These are phyloP conservation scores for Neurospora africana DNA, from an alignment of 495 filamentous ascomycete species.

Conservation along the genomic window DNA sequence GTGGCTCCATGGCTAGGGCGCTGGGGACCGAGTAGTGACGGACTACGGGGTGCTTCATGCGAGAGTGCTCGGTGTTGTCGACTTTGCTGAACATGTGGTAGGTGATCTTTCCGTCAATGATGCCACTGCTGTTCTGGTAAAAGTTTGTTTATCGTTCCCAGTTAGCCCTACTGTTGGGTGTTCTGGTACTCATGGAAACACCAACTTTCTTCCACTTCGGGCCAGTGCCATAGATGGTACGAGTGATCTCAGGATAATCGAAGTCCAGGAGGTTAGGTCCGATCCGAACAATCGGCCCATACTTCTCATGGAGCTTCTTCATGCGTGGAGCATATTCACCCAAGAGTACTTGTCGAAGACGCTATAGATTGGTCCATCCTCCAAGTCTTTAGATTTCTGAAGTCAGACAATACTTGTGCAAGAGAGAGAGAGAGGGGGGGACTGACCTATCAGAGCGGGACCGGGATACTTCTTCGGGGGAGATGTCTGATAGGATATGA, in stretches of 20 bases:
- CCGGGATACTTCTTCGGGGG: conserved; percentile 23
- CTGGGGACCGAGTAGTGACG: conserved; percentile 26
- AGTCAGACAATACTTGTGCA: neutral
- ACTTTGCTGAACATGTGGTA: conserved; percentile 28
- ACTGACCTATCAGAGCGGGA: no score
- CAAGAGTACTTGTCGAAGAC: conserved; percentile 16
- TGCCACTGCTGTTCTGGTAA: conserved; percentile 27
- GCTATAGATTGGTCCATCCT: conserved; percentile 24
- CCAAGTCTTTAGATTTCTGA: neutral
- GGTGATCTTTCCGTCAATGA: conserved; percentile 27
- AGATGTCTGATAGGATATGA: conserved; percentile 15
- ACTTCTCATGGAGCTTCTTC: conserved; percentile 26
- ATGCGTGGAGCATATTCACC: conserved; percentile 16
- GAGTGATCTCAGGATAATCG: conserved; percentile 17
- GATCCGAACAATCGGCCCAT: conserved; percentile 28
- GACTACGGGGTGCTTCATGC: conserved; percentile 26
- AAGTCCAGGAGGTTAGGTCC: conserved; percentile 25
- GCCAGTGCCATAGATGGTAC: conserved; percentile 16
- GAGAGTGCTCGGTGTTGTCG: conserved; percentile 22
- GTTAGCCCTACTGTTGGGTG: no score
- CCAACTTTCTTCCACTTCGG: conserved; percentile 16
- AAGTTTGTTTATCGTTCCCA: conserved; percentile 23
- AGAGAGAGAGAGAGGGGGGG: neutral
- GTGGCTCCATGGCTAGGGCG: conserved; percentile 24
- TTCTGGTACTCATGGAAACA: neutral